Evolutionary conservation across 2,329 filamentous ascomycete species (phyloP).

Genomic region (Pseudogymnoascus sp.): DNA sequence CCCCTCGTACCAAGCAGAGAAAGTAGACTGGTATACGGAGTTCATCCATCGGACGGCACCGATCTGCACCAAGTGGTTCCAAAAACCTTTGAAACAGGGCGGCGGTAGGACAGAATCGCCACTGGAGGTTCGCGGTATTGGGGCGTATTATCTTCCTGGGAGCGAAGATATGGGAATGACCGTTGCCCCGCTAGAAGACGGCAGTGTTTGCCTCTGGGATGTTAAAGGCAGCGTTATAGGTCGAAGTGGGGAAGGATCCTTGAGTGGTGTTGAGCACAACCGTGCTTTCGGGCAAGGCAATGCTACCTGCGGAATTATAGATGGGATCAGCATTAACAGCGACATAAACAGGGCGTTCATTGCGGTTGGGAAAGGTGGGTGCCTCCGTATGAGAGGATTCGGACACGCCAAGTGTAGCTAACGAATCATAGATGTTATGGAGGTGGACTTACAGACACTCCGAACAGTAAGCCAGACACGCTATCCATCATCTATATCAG

Average conservation of each 20-base stretch:
- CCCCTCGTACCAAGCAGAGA: slow-evolving; percentile 65
- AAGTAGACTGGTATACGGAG: slow-evolving; percentile 79
- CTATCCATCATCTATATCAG: slow-evolving; percentile 78
- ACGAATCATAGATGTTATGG: slow-evolving; percentile 53
- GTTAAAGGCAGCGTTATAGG: slow-evolving; percentile 61
- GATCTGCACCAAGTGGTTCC: slow-evolving; percentile 70
- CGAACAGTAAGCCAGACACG: slow-evolving; percentile 61
- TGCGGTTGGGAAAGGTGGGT: slow-evolving; percentile 64
- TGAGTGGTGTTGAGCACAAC: slow-evolving; percentile 51
- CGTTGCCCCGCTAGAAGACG: slow-evolving; percentile 76
- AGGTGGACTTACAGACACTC: slow-evolving; percentile 73
- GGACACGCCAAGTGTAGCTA: slow-evolving; percentile 16
- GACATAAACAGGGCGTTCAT: slow-evolving; percentile 65
- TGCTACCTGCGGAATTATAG: slow-evolving; percentile 61
- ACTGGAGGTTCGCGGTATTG: slow-evolving; percentile 67
- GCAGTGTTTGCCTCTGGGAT: slow-evolving; percentile 84
- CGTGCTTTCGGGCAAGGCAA: slow-evolving; percentile 12
- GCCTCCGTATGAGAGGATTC: neutral
- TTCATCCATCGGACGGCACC: slow-evolving; percentile 77
- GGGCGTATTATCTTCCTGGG: slow-evolving; percentile 54
- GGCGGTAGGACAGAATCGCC: slow-evolving; percentile 40
- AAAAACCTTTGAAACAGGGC: slow-evolving; percentile 46
- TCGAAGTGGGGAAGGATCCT: slow-evolving; percentile 58
- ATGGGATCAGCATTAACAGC: slow-evolving; percentile 77
- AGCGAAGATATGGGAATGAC: slow-evolving; percentile 52